A percentile compares a stretch with the other conserved stretches of the same genome.
phyloP scores from a whole-genome alignment of 768 basidiomycete species.

The Sutorius australiensis region DNA sequence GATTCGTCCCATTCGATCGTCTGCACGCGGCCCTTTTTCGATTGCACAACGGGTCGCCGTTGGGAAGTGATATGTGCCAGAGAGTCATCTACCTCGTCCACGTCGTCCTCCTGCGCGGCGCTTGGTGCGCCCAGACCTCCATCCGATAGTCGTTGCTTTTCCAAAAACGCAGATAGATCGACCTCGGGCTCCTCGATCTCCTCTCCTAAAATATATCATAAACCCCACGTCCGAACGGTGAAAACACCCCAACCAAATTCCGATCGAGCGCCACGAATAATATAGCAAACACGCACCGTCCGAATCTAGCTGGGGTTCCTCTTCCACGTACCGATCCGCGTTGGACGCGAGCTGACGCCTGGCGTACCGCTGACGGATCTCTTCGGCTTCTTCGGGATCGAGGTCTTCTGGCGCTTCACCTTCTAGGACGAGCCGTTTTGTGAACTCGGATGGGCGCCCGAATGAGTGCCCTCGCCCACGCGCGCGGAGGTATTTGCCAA shows the following conservation, averaged over 20 bases:
- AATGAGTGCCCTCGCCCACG: slow-evolving; percentile 56
- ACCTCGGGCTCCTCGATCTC: slow-evolving; percentile 67
- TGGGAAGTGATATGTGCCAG: slow-evolving; percentile 49
- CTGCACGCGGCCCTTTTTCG: slow-evolving; percentile 62
- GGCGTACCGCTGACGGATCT: slow-evolving; percentile 48
- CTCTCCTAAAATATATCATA: slow-evolving; percentile 46
- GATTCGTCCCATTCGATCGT: slow-evolving; percentile 65
- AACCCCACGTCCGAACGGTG: background rate
- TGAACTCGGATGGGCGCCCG: slow-evolving; percentile 66
- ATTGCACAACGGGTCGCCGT: slow-evolving; percentile 15
- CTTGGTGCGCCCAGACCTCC: slow-evolving; percentile 15
- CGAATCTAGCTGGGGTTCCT: slow-evolving; percentile 63
- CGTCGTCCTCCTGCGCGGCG: slow-evolving; percentile 38
- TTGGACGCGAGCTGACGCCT: slow-evolving; percentile 63
- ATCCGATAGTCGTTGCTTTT: slow-evolving; percentile 51
- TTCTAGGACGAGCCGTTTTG: slow-evolving; percentile 56
- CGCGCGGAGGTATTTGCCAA: slow-evolving; percentile 73
- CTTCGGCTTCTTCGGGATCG: slow-evolving; percentile 45
- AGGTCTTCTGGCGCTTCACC: slow-evolving; percentile 44
- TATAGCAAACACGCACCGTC: slow-evolving; percentile 47
- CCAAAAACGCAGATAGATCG: slow-evolving; percentile 65
- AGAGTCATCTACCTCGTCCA: slow-evolving; percentile 54
- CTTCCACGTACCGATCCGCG: slow-evolving; percentile 70
- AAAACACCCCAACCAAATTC: background rate
- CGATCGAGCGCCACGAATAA: background rate